phyloP scores from a whole-genome alignment of 164 flowering plant genomes.

The Protea cynaroides region DNA sequence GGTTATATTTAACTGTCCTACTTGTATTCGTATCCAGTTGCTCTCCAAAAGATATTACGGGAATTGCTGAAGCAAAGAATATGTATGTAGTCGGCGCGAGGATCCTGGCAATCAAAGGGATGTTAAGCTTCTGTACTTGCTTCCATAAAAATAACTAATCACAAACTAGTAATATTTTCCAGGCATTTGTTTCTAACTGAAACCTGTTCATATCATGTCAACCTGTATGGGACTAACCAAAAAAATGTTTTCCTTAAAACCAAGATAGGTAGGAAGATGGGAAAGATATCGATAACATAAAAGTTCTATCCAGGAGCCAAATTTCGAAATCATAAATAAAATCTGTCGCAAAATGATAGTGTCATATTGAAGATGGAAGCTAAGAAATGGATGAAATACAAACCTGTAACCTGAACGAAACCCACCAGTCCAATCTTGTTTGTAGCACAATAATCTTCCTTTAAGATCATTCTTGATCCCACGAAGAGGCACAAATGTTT shows the following conservation, averaged over 20 bases:
- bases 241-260: background rate
- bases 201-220: background rate
- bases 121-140: background rate
- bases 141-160: background rate
- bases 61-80: constrained; percentile 97
- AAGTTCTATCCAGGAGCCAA: background rate
- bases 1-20: constrained; percentile 14
- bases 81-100: constrained; percentile 95
- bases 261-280: background rate
- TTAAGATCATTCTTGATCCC: constrained; percentile 87
- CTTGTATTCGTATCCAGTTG: constrained; percentile 84
- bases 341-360: background rate
- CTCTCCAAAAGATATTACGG: constrained; percentile 97
- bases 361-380: constrained; percentile 1
- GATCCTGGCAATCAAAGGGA: constrained; percentile 43
- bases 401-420: constrained; percentile 82
- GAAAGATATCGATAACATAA: background rate
- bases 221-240: background rate
- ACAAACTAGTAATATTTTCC: background rate
- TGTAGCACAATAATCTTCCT: constrained; percentile 80
- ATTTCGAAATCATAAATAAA: background rate
- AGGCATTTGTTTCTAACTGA: no score
- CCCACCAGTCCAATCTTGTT: constrained; percentile 95
- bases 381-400: constrained; percentile 6
- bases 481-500: constrained; percentile 89